These are phyloP conservation scores for Mrakia blollopis DNA, from an alignment of 768 basidiomycete genomes.

Conservation along the genomic window DNA sequence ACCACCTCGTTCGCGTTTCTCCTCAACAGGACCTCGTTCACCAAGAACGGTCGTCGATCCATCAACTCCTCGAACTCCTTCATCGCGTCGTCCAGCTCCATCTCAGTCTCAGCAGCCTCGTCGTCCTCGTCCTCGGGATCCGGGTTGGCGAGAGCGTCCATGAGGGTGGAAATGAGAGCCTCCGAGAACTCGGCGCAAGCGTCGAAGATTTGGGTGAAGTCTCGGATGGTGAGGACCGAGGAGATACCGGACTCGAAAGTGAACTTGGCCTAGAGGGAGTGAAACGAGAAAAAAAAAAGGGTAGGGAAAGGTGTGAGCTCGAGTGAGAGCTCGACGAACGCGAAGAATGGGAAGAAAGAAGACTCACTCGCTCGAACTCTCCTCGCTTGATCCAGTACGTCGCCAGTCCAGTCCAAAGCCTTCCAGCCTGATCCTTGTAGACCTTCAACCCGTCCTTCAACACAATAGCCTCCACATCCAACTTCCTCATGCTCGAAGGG, in stretches of 20 bases:
- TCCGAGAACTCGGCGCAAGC: constrained; percentile 93
- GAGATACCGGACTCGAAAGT: constrained; percentile 85
- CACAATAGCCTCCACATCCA: constrained; percentile 84
- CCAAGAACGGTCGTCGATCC: constrained; percentile 89
- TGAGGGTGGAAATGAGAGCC: constrained; percentile 78
- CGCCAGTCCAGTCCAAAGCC: constrained; percentile 90
- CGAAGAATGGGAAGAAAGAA: neutral
- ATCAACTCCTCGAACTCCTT: constrained; percentile 88
- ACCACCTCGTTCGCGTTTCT: constrained; percentile 97
- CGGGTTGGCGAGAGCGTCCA: constrained; percentile 78
- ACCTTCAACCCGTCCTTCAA: constrained; percentile 76
- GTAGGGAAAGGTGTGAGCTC: neutral
- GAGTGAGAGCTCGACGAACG: neutral
- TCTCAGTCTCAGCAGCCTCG: constrained; percentile 61
- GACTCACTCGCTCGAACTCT: constrained; percentile 66
- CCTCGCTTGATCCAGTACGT: constrained; percentile 98
- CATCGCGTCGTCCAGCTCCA: constrained; percentile 81
- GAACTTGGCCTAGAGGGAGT: constrained; percentile 56
- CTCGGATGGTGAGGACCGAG: constrained; percentile 81
- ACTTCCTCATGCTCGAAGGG: constrained; percentile 59
- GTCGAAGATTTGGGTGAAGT: constrained; percentile 97
- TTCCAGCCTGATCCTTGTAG: constrained; percentile 95
- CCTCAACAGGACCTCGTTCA: constrained; percentile 88
- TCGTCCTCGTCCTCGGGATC: constrained; percentile 72
- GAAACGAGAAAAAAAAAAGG: too few relatives aligned